Conservation (phyloP, 2,329 filamentous ascomycete genomes). For the Chaetomium sp. region DNA sequence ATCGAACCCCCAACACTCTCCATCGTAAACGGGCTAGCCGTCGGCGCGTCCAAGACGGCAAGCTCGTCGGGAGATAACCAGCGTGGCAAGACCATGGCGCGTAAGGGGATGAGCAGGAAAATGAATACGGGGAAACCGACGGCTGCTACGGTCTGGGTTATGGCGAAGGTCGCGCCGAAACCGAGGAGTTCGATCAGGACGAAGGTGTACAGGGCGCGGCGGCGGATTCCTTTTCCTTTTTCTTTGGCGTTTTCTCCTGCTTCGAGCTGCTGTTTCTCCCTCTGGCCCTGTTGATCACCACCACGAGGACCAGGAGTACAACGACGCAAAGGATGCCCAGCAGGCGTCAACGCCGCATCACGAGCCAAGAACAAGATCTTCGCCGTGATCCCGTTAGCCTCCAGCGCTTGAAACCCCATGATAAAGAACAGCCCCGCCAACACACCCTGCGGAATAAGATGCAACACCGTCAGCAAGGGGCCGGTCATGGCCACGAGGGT, state of each 20-base stretch:
- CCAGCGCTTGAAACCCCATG: conserved; percentile 74
- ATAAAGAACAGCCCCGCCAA: conserved; percentile 78
- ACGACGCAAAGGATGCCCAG: conserved; percentile 47
- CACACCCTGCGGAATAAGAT: conserved; percentile 73
- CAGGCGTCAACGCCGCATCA: conserved; percentile 56
- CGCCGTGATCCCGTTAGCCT: conserved; percentile 68
- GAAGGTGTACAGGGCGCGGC: conserved; percentile 63
- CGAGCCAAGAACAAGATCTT: conserved; percentile 65
- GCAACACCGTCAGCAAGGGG: conserved; percentile 65
- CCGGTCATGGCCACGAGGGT: conserved; percentile 74
- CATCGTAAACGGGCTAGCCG: conserved; percentile 69
- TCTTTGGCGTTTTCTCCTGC: no score
- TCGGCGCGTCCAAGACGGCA: conserved; percentile 60
- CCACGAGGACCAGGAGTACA: no score
- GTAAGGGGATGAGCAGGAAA: conserved; percentile 59
- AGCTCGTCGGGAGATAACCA: conserved; percentile 58
- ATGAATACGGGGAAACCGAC: conserved; percentile 76
- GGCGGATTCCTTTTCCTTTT: conserved; percentile 48
- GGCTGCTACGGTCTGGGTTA: conserved; percentile 73
- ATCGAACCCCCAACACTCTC: conserved; percentile 64
- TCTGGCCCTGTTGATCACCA: no score
- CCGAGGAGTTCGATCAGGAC: conserved; percentile 61
- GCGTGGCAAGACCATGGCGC: conserved; percentile 56
- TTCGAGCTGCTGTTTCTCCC: no score
- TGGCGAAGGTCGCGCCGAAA: conserved; percentile 73